phyloP scores from a whole-genome alignment of 73 alveolate genomes.

The Breviolum minutum region DNA sequence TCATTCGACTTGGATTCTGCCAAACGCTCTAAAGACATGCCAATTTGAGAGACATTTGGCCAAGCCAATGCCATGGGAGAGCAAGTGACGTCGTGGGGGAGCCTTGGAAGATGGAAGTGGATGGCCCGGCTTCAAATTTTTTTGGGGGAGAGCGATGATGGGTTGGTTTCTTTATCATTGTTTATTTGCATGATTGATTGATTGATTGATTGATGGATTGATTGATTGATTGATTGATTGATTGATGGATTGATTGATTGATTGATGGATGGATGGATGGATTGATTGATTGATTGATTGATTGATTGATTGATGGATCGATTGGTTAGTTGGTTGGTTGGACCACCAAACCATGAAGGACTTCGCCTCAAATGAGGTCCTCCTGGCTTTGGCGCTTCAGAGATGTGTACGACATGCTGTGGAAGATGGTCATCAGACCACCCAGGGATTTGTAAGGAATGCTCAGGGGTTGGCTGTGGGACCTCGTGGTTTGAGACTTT shows the following conservation, averaged over 20 bases:
- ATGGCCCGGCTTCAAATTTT: neutral
- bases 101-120: too few species aligned
- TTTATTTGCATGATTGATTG: neutral
- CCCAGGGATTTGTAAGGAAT: conserved; percentile 24
- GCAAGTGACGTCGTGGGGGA: neutral
- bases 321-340: neutral
- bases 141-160: neutral
- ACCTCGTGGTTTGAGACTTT: too few species aligned
- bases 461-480: neutral
- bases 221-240: neutral
- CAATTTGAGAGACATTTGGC: too few species aligned
- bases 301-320: neutral
- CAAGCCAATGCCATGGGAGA: conserved; percentile 31
- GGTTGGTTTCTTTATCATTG: neutral
- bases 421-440: conserved; percentile 84
- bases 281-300: neutral
- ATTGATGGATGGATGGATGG: neutral
- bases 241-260: neutral
- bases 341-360: neutral
- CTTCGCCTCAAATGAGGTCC: neutral
- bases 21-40: too few species aligned
- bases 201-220: neutral
- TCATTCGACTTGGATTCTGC: too few species aligned
- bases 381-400: conserved; percentile 60
- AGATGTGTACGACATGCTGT: conserved; percentile 75